Base-by-base conservation (phyloP, 176 grass and related monocot genomes). In the Bolboschoenus planiculmis region DNA sequence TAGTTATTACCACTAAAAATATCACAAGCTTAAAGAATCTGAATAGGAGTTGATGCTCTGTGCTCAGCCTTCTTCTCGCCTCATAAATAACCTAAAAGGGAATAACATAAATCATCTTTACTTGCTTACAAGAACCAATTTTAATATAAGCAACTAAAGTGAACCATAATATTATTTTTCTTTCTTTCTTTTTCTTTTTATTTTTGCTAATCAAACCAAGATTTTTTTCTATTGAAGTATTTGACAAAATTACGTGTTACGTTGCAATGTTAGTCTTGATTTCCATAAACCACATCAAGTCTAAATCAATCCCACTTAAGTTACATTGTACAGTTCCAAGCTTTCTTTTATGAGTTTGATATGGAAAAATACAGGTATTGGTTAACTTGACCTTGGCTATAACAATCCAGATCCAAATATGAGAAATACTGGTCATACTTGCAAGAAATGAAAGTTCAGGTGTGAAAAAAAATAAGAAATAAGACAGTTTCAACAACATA, bases 1-100 rank as follows among this genome's bases (percentile, higher is more conserved):
- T 90, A 66, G 92, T 83, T 85, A 95, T 84, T 42, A 90, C 90
- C 26, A 86, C 77, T 37, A 98, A 67, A 65, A 98, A 93, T 86
- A 89, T 88, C 70, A 93, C 7, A 70, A 98, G 14, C 78, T 98
- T 98, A 54, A 95, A 93, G 67, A 95, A 29, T 89, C 95, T 95
- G 83, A 95, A 95, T 36, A 95, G 10, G 39, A 98, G 92, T 72
- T 98, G 95, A 87, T 95, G 88, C n/a, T 87, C 78, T 61, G 92
- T 80, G 83, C 92, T 98, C 55, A 98, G 87, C 24, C 48, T 83
- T 47, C 85, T 84, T 75, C 84, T 88, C 78, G 87, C 92, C 78
- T 85, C 88, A 82, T 95, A 87, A 10, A 98, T 79, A 86, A 91
- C 81, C 95, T 95, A 85, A 60, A 90, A 67, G 10, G 80, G 47